A percentile compares a stretch with the other conserved stretches of the same genome.
These are phyloP conservation scores for Chaetomiaceae sp. DNA, from an alignment of 2,329 filamentous ascomycete species.

Conservation along the genomic window DNA sequence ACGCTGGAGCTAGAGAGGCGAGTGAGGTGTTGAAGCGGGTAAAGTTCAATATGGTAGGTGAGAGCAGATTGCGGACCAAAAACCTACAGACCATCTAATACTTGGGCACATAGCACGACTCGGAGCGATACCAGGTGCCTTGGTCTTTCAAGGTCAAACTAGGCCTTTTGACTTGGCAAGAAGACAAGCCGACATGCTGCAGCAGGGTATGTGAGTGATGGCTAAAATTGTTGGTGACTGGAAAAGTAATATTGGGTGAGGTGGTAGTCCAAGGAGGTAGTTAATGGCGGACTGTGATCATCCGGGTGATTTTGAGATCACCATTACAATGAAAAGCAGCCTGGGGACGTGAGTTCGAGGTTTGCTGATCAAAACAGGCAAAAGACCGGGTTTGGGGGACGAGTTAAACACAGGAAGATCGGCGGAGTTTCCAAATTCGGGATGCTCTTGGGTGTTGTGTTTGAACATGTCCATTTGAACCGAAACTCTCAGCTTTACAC, in stretches of 20 bases:
- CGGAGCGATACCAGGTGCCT: not conserved
- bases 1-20: conserved; percentile 3
- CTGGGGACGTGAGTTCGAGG: not conserved
- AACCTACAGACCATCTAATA: not conserved
- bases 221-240: no score
- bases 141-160: not conserved
- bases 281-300: no score
- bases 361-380: not conserved
- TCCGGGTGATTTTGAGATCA: not conserved
- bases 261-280: no score
- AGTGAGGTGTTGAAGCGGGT: conserved; percentile 13
- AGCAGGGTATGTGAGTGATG: no score
- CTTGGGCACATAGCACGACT: not conserved
- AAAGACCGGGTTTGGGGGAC: not conserved
- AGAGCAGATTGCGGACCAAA: no score
- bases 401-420: not conserved
- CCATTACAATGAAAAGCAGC: not conserved
- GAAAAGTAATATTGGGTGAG: no score
- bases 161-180: conserved; percentile 14
- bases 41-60: not conserved
- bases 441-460: not conserved
- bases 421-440: not conserved
- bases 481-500: not conserved
- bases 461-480: not conserved
- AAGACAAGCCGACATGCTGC: not conserved